Evolutionary conservation across 2,329 filamentous ascomycete species (phyloP), one percentile per base, ranked within the genome.

Genomic region (Apiospora rasikravindrae): DNA sequence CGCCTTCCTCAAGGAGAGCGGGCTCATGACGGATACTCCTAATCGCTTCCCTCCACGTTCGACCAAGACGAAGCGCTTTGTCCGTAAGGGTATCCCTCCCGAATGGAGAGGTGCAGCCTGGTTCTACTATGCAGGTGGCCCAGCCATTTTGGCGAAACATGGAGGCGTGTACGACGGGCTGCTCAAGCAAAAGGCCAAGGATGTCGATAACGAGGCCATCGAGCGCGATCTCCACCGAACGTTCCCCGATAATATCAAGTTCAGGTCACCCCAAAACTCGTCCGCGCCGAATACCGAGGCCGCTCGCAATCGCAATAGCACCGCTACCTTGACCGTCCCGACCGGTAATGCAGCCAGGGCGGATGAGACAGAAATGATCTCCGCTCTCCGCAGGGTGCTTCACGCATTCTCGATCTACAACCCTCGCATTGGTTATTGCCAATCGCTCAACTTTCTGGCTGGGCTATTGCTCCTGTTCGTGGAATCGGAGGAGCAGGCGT

Each of bases 71-170:
- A 98, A 97, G 83, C 89, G 95, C 24, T 98, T 96, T 80, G 90
- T 98, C 68, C 91, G 95, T 69, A 98, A 98, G 82, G 96, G 96
- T 22, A 96, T 98, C 69, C 96, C 96, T 3, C 94, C 95, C 0
- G 94, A 98, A 75, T 97, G 95, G 91, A 90, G 96, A 78, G 96
- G 96, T n/a, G 93, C 94, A 7, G 96, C 96, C 66, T 98, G 96
- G 96, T 98, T 97, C 82, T 98, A 93, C 84, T 98, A 98, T 80
- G 94, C 95, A 14, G 94, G 94, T 26, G 96, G 96, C 1, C 94
- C 94, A 33, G 90, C 91, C 66, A 92, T 94, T 75, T 82, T 98
- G 73, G 89, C 90, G 69, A 92, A 94, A 78, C 89, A 97, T 77
- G 88, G 90, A 6, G 94, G 94, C 0, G 84, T 96, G 22, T 98